Conservation (phyloP, 306 rosid genomes). For the Quercus mongolica region DNA sequence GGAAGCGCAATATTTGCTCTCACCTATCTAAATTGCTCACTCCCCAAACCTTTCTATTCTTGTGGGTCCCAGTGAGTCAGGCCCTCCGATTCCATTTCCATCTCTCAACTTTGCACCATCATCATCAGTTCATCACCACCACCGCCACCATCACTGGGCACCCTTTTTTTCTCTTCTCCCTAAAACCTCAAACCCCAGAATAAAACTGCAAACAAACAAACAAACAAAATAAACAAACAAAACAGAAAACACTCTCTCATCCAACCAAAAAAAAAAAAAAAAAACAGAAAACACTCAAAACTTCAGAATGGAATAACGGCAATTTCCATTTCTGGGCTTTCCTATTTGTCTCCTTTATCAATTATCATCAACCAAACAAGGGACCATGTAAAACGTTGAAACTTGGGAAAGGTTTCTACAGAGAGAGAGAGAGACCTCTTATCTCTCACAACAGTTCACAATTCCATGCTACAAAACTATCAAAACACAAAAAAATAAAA, state of each 20-base stretch:
- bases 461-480: not conserved
- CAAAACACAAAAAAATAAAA: not conserved
- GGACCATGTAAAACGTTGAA: too few species aligned
- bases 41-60: not conserved
- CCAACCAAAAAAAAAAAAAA: not conserved
- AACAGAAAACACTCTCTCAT: not conserved
- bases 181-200: too few species aligned
- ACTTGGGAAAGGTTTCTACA: too few species aligned
- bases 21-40: slow-evolving; percentile 1
- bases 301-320: not conserved
- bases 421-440: not conserved
- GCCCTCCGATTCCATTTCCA: not conserved
- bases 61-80: not conserved
- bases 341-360: not conserved
- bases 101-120: not conserved
- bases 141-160: not conserved
- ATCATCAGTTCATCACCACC: not conserved
- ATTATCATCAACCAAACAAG: not conserved
- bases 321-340: not conserved
- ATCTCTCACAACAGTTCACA: not conserved
- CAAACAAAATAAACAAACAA: too few species aligned
- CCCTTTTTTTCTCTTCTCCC: not conserved
- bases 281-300: not conserved
- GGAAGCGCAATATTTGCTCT: not conserved
- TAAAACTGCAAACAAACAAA: too few species aligned